phyloP scores from a whole-genome alignment of 192 early-diverging fungal species.

The Funneliformis mosseae region DNA sequence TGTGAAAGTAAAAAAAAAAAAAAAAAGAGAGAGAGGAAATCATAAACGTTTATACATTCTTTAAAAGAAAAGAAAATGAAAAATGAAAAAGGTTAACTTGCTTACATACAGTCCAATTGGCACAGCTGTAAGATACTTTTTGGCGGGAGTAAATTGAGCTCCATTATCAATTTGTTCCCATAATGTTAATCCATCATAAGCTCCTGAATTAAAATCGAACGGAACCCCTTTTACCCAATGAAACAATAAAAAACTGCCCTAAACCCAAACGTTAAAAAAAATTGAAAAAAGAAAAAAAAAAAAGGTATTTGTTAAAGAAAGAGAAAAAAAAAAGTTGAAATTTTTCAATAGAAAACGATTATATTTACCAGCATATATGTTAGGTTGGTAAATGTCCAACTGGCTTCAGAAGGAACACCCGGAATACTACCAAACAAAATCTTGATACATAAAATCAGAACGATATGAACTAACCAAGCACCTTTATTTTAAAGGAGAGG shows the following conservation, averaged over 20 bases:
- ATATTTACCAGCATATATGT: constrained; percentile 82
- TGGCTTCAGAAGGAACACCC: constrained; percentile 85
- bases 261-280: constrained; percentile 16
- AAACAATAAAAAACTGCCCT: constrained; percentile 98
- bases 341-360: neutral
- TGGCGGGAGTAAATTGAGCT: constrained; percentile 96
- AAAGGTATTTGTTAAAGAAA: neutral
- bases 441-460: constrained; percentile 80
- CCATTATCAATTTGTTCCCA: constrained; percentile 99
- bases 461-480: constrained; percentile 87
- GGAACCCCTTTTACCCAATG: constrained; percentile 97
- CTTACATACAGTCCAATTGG: constrained; percentile 89
- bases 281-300: constrained; percentile 1
- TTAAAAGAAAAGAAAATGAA: neutral
- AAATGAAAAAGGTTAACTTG: neutral
- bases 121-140: constrained; percentile 95
- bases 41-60: too few species aligned
- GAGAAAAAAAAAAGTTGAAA: neutral
- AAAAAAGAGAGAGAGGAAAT: too few species aligned
- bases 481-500: too few species aligned
- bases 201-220: constrained; percentile 92
- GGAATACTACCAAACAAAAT: constrained; percentile 84
- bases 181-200: constrained; percentile 89
- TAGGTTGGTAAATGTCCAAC: constrained; percentile 97
- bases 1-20: neutral